Conservation (phyloP, 176 grass and related monocot genomes). For the Alloteropsis semialata region DNA sequence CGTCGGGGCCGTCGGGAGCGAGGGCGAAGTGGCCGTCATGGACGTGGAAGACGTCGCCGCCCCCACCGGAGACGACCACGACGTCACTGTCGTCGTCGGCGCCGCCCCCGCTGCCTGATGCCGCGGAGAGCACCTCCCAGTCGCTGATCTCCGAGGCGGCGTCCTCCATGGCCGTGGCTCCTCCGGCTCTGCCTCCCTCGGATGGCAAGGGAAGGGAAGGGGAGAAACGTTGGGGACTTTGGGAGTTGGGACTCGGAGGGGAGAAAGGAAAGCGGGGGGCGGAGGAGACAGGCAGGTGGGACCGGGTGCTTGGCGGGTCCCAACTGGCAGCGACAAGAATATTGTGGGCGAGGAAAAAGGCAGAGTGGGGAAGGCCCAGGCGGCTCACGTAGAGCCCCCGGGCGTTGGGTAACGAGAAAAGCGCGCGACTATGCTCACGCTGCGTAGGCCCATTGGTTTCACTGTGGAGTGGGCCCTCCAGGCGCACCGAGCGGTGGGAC, state of each 20-base stretch:
- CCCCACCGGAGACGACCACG: slow-evolving; percentile 11
- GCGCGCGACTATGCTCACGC: background rate
- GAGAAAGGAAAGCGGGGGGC: background rate
- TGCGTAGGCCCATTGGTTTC: background rate
- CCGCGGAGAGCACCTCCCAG: slow-evolving; percentile 53
- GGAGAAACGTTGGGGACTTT: background rate
- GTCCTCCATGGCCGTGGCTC: slow-evolving; percentile 38
- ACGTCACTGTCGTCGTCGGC: background rate
- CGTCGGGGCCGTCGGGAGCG: background rate
- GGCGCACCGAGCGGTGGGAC: background rate
- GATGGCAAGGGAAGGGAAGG: background rate
- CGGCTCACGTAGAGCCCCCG: background rate
- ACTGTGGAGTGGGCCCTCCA: background rate
- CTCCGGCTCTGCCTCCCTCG: background rate
- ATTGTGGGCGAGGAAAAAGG: background rate
- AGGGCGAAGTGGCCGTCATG: slow-evolving; percentile 46
- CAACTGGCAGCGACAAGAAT: background rate
- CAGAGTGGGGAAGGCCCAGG: background rate
- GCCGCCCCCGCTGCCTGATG: background rate
- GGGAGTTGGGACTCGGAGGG: background rate
- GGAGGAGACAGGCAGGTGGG: background rate
- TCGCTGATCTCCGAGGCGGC: slow-evolving; percentile 44
- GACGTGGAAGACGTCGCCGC: slow-evolving; percentile 23
- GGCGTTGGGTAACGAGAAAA: slow-evolving; percentile 2
- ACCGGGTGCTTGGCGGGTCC: background rate